Percentiles rank a stretch among this genome's conserved stretches.
These are phyloP conservation scores for Aspergillus alliaceus DNA, from an alignment of 2,329 filamentous ascomycete genomes.

Conservation along the genomic window DNA sequence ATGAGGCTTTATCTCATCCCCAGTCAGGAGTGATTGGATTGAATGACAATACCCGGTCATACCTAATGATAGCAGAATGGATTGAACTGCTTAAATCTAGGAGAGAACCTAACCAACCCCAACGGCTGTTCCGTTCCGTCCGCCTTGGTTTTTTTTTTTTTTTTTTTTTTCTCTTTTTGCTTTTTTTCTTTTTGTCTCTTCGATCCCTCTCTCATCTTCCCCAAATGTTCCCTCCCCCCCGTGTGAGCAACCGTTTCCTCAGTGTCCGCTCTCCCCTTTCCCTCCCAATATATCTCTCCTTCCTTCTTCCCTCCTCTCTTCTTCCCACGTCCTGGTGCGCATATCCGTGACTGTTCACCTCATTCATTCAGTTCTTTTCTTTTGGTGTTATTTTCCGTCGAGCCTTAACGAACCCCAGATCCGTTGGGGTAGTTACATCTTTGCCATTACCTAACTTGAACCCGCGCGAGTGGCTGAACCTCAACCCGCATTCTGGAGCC, in stretches of 20 bases:
- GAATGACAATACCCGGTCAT: not conserved
- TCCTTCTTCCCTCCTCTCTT: conserved; percentile 4
- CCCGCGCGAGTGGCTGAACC: conserved; percentile 15
- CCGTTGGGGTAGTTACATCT: not conserved
- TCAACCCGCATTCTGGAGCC: conserved; percentile 22
- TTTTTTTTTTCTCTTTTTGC: not conserved
- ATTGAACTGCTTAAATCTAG: not conserved
- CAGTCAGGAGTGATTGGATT: not conserved
- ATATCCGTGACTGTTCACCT: conserved; percentile 9
- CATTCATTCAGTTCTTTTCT: conserved; percentile 9
- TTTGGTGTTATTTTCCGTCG: conserved; percentile 10
- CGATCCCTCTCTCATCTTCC: not conserved
- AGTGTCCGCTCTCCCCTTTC: conserved; percentile 5
- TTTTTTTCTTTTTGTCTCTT: not conserved
- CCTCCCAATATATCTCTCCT: not conserved
- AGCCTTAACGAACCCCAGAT: not conserved
- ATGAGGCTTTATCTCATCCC: not conserved
- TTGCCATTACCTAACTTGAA: conserved; percentile 19
- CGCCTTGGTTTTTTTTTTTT: not conserved
- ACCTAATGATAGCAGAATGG: not conserved
- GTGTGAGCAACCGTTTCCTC: not conserved
- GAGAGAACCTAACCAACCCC: not conserved
- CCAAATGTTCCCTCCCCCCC: not conserved
- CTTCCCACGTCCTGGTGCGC: not conserved
- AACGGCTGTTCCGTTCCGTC: not conserved